Evolutionary conservation across 352 stramenopile species (phyloP).

Genomic region (Phytophthora brassicae): DNA sequence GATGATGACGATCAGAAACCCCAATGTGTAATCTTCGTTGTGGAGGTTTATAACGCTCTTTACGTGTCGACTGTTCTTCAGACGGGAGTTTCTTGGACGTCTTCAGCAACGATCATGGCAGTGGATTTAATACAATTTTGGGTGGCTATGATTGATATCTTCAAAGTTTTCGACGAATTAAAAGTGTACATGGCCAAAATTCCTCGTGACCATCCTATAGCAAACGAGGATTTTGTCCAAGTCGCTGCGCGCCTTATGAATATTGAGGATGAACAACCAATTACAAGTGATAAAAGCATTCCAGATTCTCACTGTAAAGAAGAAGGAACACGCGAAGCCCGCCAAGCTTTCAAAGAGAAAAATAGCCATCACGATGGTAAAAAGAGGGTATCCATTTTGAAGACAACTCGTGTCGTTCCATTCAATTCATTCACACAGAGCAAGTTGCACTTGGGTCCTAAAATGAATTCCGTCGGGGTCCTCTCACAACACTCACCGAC

Average conservation of each 20-base stretch:
- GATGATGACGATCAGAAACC: slow-evolving; percentile 24
- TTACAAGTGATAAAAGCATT: too few relatives aligned
- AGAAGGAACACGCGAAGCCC: too few relatives aligned
- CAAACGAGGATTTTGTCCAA: neutral
- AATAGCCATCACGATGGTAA: too few relatives aligned
- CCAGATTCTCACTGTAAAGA: too few relatives aligned
- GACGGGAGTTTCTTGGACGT: neutral
- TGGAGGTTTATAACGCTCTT: neutral
- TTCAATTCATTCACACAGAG: too few relatives aligned
- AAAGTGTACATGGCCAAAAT: neutral
- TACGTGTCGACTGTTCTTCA: neutral
- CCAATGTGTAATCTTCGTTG: neutral
- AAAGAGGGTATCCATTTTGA: too few relatives aligned
- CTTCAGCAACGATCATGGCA: neutral
- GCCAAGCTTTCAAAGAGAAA: too few relatives aligned
- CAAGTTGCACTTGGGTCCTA: too few relatives aligned
- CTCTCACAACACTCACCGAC: too few relatives aligned
- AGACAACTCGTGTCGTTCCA: too few relatives aligned
- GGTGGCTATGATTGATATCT: neutral
- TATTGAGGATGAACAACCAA: neutral
- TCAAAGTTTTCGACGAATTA: neutral
- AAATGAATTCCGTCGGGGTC: too few relatives aligned
- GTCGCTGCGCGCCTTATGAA: neutral
- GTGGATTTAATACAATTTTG: neutral
- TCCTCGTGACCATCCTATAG: neutral